A percentile compares a stretch with the other conserved stretches of the same genome.
Conservation (phyloP, 2,329 filamentous ascomycete genomes). For the Cordyceps fumosorosea region DNA sequence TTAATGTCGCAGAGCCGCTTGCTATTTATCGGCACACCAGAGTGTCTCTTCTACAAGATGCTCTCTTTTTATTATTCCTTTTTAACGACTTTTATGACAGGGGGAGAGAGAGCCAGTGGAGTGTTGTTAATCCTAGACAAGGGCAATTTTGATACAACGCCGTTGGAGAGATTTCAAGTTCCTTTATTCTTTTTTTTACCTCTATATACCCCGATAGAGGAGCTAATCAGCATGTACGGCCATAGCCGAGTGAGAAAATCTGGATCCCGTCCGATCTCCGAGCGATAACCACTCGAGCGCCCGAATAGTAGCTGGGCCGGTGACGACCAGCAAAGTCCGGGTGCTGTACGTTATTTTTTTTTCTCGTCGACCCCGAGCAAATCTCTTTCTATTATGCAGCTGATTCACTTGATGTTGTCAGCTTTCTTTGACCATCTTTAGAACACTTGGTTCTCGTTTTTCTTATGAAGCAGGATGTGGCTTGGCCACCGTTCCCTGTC, state of each 20-base stretch:
- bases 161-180: neutral
- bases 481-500: neutral
- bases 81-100: conserved; percentile 7
- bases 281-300: conserved; percentile 9
- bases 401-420: neutral
- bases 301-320: conserved; percentile 8
- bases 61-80: neutral
- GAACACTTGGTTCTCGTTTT: no score
- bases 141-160: neutral
- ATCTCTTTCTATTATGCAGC: neutral
- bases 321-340: conserved; percentile 9
- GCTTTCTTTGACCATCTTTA: neutral
- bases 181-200: neutral
- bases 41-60: neutral
- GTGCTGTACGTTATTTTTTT: conserved; percentile 4
- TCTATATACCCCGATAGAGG: neutral
- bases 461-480: no score
- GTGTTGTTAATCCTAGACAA: neutral
- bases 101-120: neutral
- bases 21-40: neutral
- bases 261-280: conserved; percentile 6
- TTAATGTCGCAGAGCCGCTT: neutral
- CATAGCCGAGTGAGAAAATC: neutral
- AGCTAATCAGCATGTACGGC: neutral
- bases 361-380: neutral